Evolutionary conservation across 768 basidiomycete species (phyloP).

Genomic region (Kwoniella heveanensis): DNA sequence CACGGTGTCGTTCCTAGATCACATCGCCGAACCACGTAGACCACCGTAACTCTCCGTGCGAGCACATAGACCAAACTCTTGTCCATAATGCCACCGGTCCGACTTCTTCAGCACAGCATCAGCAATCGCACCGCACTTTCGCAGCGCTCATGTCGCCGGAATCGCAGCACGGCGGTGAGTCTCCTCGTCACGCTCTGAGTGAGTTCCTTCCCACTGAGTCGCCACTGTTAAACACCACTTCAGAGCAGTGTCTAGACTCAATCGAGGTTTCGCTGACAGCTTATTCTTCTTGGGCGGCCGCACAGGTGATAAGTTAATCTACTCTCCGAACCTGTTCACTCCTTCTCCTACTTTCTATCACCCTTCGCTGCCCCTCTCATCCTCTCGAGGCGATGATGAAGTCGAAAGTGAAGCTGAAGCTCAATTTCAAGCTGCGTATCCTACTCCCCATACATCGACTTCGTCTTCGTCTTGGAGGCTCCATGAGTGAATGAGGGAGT

Average conservation of each 20-base stretch:
- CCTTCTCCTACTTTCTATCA: neutral
- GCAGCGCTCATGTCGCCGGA: neutral
- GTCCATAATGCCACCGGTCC: neutral
- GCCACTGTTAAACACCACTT: too few relatives aligned
- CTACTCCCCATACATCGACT: neutral
- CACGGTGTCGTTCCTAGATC: too few relatives aligned
- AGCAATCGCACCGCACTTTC: neutral
- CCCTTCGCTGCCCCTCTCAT: neutral
- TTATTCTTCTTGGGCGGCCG: too few relatives aligned
- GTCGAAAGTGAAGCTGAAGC: too few relatives aligned
- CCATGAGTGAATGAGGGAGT: too few relatives aligned
- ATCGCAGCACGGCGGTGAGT: neutral
- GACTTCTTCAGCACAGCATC: neutral
- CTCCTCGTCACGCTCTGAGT: too few relatives aligned
- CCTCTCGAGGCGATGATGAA: neutral
- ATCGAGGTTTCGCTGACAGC: too few relatives aligned
- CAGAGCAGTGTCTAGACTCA: too few relatives aligned
- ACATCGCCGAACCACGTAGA: too few relatives aligned
- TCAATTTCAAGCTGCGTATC: neutral
- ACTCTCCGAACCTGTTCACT: neutral
- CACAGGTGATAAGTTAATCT: neutral
- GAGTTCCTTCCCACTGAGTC: too few relatives aligned
- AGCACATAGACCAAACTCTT: neutral
- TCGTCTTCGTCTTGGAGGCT: neutral
- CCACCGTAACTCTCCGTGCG: too few relatives aligned